Evolutionary conservation across 352 stramenopile genomes (phyloP).

Genomic region (Pythium vanterpoolii): DNA sequence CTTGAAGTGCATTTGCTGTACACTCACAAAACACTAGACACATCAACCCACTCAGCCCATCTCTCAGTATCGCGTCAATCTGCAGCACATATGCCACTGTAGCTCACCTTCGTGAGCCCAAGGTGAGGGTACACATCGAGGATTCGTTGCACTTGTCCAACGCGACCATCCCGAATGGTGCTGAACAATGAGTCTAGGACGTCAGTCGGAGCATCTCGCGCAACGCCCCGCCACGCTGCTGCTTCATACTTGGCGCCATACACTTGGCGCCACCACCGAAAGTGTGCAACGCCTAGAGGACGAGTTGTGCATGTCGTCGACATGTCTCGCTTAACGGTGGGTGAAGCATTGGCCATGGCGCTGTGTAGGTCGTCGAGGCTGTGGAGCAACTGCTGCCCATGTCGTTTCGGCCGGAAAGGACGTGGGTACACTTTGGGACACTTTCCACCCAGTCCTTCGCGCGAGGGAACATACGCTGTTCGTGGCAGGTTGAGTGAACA

Average conservation of each 20-base stretch:
- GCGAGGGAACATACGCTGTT: not conserved
- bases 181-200: conserved; percentile 11
- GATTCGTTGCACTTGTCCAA: conserved; percentile 7
- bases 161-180: conserved; percentile 21
- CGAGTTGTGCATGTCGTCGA: not conserved
- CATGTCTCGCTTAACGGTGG: not conserved
- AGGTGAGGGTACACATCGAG: conserved; percentile 23
- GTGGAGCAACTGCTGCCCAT: not conserved
- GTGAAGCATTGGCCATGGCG: not conserved
- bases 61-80: too few species aligned
- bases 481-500: too few species aligned
- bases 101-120: conserved; percentile 21
- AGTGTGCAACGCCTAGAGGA: conserved; percentile 6
- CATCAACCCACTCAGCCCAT: conserved; percentile 5
- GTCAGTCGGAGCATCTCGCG: not conserved
- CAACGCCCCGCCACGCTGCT: not conserved
- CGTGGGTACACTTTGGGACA: conserved; percentile 19
- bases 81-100: not conserved
- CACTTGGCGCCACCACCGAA: conserved; percentile 16
- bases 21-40: conserved; percentile 27
- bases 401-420: conserved; percentile 14
- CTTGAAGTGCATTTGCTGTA: conserved; percentile 1
- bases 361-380: not conserved
- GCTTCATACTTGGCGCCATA: conserved; percentile 13
- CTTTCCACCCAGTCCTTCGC: conserved; percentile 7